Percentiles rank a stretch among this genome's conserved stretches.
Conservation (phyloP, 148 eudicot species). For the Fagopyrum tataricum region DNA sequence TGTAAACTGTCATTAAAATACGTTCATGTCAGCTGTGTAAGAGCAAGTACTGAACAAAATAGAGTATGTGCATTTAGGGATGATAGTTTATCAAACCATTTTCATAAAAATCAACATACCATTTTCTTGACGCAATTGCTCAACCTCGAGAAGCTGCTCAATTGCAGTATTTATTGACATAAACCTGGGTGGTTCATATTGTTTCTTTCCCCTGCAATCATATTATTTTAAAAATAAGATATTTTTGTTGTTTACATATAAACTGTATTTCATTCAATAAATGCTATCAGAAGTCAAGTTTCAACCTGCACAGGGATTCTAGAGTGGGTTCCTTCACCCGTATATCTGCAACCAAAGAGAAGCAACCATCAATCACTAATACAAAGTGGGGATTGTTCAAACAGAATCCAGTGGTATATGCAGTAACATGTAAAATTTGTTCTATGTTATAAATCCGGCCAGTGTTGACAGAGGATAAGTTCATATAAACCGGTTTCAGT, state of each 20-base stretch:
- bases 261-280: background rate
- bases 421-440: background rate
- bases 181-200: slow-evolving; percentile 86
- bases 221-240: background rate
- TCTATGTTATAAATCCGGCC: background rate
- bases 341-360: slow-evolving; percentile 54
- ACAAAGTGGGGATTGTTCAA: background rate
- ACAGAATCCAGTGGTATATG: background rate
- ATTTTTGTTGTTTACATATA: background rate
- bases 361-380: background rate
- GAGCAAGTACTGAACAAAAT: background rate
- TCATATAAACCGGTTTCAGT: background rate
- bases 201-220: slow-evolving; percentile 68
- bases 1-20: slow-evolving; percentile 43
- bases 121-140: slow-evolving; percentile 47
- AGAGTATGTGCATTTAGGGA: background rate
- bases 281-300: slow-evolving; percentile 12
- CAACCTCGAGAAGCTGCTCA: slow-evolving; percentile 94
- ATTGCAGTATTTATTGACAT: slow-evolving; percentile 77
- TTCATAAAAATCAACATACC: slow-evolving; percentile 29
- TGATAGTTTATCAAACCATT: background rate
- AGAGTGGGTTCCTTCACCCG: slow-evolving; percentile 87
- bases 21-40: background rate
- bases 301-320: slow-evolving; percentile 86
- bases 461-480: background rate